Evolutionary conservation across 176 grass and related monocot genomes (phyloP).

Genomic region (Olyra latifolia): DNA sequence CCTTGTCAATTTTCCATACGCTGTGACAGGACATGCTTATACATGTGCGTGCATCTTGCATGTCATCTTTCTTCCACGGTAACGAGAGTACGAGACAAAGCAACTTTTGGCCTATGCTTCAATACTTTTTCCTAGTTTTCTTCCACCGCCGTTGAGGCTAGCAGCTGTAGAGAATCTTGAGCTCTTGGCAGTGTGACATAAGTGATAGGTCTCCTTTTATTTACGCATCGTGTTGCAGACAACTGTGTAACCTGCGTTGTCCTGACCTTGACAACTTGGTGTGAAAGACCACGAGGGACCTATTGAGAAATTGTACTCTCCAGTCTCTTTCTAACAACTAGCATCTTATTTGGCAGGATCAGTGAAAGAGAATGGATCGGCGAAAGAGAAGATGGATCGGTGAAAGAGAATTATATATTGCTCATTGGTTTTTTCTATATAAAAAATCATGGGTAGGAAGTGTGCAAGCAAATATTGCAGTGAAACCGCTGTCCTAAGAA

Average conservation of each 20-base stretch:
- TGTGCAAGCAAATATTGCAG: background rate
- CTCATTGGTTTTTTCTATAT: background rate
- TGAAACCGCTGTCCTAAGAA: too few relatives aligned
- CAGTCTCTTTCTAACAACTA: constrained; percentile 18
- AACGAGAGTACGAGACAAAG: too few relatives aligned
- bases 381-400: constrained; percentile 12
- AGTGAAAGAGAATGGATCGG: background rate
- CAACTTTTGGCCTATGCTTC: too few relatives aligned
- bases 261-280: background rate
- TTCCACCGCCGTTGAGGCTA: too few relatives aligned
- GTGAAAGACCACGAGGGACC: background rate
- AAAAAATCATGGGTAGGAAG: background rate
- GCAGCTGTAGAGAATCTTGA: too few relatives aligned
- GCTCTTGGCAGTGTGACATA: too few relatives aligned
- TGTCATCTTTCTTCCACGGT: too few relatives aligned
- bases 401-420: background rate
- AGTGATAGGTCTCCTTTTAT: background rate
- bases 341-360: background rate
- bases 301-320: background rate
- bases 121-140: too few relatives aligned
- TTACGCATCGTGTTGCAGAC: background rate
- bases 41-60: too few relatives aligned
- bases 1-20: too few relatives aligned
- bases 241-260: background rate
- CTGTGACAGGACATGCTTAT: too few relatives aligned